A percentile compares a stretch with the other conserved stretches of the same genome.
Evolutionary conservation across 78 protist genomes (phyloP).

Genomic region (Dictyostelium purpureum): DNA sequence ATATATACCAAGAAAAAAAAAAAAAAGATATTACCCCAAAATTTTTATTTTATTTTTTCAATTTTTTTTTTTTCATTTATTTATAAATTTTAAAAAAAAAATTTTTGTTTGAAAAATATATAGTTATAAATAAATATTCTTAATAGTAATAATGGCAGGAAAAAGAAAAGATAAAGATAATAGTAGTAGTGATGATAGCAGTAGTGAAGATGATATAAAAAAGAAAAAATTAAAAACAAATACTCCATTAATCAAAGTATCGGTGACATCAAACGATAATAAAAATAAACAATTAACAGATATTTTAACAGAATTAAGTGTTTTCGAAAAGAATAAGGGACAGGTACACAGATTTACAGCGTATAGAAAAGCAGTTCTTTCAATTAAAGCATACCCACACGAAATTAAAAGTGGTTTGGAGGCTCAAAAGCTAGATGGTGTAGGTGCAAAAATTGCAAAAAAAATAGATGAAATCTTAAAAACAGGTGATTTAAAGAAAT

Average conservation of each 20-base stretch:
- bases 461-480: constrained; percentile 71
- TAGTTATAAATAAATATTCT: neutral
- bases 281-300: constrained; percentile 15
- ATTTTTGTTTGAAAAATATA: neutral
- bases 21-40: too few relatives aligned
- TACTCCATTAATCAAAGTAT: neutral
- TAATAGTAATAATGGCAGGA: neutral
- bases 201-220: neutral
- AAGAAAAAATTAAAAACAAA: neutral
- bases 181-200: neutral
- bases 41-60: too few relatives aligned
- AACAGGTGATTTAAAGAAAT: constrained; percentile 48
- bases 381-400: constrained; percentile 42
- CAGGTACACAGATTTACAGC: constrained; percentile 37
- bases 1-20: too few relatives aligned
- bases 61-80: neutral
- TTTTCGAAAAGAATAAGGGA: constrained; percentile 72
- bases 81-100: neutral
- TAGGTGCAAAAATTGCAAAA: constrained; percentile 65
- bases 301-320: constrained; percentile 16
- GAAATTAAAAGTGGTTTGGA: constrained; percentile 36
- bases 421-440: constrained; percentile 59
- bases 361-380: constrained; percentile 37
- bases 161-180: neutral
- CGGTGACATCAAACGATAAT: neutral